Evolutionary conservation across 805 yeast genomes (phyloP).

Genomic region (Barnettozyma populi): DNA sequence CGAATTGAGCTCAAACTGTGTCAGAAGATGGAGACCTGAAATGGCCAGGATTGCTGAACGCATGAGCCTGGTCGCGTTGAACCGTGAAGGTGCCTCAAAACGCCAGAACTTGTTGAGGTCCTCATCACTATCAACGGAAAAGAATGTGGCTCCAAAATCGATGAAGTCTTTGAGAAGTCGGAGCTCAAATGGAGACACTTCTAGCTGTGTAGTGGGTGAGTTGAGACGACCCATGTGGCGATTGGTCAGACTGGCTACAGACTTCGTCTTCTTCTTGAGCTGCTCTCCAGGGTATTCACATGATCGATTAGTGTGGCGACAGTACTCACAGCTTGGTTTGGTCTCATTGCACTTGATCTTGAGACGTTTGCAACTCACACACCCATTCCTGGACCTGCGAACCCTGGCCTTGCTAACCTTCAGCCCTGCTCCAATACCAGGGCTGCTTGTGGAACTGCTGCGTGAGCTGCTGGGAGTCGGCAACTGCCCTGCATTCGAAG

Average conservation of each 20-base stretch:
- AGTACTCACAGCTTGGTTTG: constrained; percentile 74
- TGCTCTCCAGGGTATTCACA: constrained; percentile 53
- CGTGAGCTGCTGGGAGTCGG: background rate
- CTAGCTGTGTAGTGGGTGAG: constrained; percentile 16
- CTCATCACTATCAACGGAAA: constrained; percentile 13
- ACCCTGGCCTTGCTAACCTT: background rate
- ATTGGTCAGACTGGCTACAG: background rate
- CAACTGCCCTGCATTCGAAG: background rate
- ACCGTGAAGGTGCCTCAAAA: constrained; percentile 16
- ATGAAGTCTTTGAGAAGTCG: constrained; percentile 17
- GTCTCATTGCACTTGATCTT: constrained; percentile 89
- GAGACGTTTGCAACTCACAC: constrained; percentile 80
- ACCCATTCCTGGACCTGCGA: constrained; percentile 74
- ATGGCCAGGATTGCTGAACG: constrained; percentile 17
- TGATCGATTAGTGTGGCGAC: constrained; percentile 66
- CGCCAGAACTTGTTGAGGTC: constrained; percentile 13
- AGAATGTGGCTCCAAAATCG: constrained; percentile 20
- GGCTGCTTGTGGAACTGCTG: background rate
- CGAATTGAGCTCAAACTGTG: constrained; percentile 14
- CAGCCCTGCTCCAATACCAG: background rate
- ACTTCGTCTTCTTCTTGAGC: background rate
- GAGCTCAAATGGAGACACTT: constrained; percentile 17
- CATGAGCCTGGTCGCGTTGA: constrained; percentile 15
- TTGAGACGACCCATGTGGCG: constrained; percentile 9
- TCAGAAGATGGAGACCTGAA: constrained; percentile 18